A percentile compares a stretch with the other conserved stretches of the same genome.
Conservation (phyloP, 805 yeast genomes). For the Myxozyma lipomycoides region DNA sequence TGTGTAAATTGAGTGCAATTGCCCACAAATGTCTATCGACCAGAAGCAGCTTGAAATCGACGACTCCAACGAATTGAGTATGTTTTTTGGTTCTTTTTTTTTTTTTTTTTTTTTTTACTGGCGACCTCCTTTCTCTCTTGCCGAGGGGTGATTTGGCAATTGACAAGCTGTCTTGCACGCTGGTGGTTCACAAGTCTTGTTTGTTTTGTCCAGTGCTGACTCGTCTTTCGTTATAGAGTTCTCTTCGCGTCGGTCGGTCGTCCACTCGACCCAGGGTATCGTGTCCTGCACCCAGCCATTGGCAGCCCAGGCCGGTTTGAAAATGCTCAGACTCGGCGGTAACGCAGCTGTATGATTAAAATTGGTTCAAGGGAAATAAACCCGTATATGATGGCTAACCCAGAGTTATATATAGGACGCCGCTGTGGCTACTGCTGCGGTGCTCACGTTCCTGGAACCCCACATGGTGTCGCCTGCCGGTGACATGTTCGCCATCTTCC, state of each 20-base stretch:
- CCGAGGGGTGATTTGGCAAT: no score
- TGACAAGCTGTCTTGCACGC: no score
- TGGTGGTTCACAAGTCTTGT: not conserved
- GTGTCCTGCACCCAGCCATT: conserved; percentile 73
- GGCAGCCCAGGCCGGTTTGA: conserved; percentile 70
- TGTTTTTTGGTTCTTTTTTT: not conserved
- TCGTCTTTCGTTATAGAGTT: conserved; percentile 31
- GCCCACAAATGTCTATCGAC: conserved; percentile 27
- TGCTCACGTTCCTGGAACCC: conserved; percentile 40
- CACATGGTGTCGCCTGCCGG: conserved; percentile 43
- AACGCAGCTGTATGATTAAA: conserved; percentile 43
- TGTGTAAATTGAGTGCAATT: no score
- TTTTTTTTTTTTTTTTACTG: not conserved
- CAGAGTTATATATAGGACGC: conserved; percentile 34
- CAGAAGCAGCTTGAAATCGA: conserved; percentile 28
- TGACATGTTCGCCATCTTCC: conserved; percentile 54
- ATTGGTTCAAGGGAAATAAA: no score
- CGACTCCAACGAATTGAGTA: conserved; percentile 19
- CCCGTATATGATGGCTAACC: no score
- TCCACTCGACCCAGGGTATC: conserved; percentile 67
- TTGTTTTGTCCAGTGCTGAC: no score
- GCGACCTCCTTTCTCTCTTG: no score
- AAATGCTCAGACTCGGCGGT: conserved; percentile 65
- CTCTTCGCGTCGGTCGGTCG: conserved; percentile 65
- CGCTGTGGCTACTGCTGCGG: conserved; percentile 44